Base-by-base conservation (phyloP, 345 rosid species). In the Streptanthus diversifolius region DNA sequence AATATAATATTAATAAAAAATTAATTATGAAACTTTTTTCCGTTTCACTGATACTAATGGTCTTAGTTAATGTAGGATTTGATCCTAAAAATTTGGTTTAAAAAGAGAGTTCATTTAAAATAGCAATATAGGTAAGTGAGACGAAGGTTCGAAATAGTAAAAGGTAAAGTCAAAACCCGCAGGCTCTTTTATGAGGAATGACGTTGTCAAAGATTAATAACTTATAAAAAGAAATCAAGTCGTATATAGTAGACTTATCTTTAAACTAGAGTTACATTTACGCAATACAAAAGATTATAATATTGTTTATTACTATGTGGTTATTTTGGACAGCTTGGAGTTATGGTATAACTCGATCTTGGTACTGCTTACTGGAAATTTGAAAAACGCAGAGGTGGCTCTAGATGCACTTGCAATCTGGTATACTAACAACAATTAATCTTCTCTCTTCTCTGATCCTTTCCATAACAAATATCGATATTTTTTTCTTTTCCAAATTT, bases 381-480 rank as follows among this genome's bases (percentile, higher is more conserved):
- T 91, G 82, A 60, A 77, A 69, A 83, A 88, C 69, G 93, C 96
- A 10, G 84, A 86, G 72, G 83, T 88, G 75, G 71, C 93, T 67
- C 85, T 91, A 37, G 86, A 89, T 82, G 97, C 97, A 18, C 83
- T 92, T 8, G 77, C 96, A 54, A 88, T 92, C 39, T 91, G 97
- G 97, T 91, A 85, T 63, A 7, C n/a, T 29, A 60, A 52, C 27
- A 18, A 39, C 14, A 58, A 21, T 14, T 19, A n/a, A 27, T 32
- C 10, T 56, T 49, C 35, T 27, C 17, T 37, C 49, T 36, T 21
- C 27, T 30, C 30, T 33, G 11, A 19, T 47, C 52, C 51, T 13
- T 10, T 9, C 55, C 30, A 24, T 9, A 40, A 12, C 52, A 7
- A 54, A 41, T 9, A 22, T 43, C 14, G n/a, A 37, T 29, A 10